Evolutionary conservation across 2,329 filamentous ascomycete genomes (phyloP), one percentile per base, ranked within the genome.

Genomic region (Teratosphaeria epicoccoides): DNA sequence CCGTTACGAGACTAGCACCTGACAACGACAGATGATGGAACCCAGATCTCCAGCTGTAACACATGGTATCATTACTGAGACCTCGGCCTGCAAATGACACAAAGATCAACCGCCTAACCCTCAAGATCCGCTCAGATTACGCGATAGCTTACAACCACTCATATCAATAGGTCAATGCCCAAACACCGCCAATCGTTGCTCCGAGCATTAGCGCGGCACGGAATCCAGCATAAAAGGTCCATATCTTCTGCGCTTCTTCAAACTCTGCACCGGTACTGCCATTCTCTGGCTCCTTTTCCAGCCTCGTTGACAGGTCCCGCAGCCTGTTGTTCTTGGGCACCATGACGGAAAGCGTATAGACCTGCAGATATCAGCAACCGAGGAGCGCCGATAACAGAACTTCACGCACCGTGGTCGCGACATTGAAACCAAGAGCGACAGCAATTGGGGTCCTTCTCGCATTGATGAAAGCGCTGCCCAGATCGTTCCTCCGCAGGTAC

Each of bases 251-350:
- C 33, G 33, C 33, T 9, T 20, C 33, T 40, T 40, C 33, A 17
- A 40, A 40, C 2, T 40, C 33, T 7, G 33, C 33, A 40, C 33
- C 14, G n/a, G n/a, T 20, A 7, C n/a, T 17, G 14, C n/a, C 20
- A 17, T 40, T 17, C 17, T 40, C 14, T 7, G 33, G 33, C 6
- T 40, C n/a, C 33, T 14, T 37, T n/a, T 37, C 33, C 7, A 37
- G 17, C n/a, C 14, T 37, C 12, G 33, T 17, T 37, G 33, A 37
- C 11, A 37, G 33, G 17, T 37, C 33, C n/a, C 33, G 10, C n/a
- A 37, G 14, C 3, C 54, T 52, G 50, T 59, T 61, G 57, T 66
- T 66, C 51, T 61, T 59, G n/a, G 62, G 63, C n/a, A 65, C 61
- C 62, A 63, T 63, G 45, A 66, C 59, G 11, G 50, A 46, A n/a